These are phyloP conservation scores for Emericellopsis terricola DNA, from an alignment of 495 filamentous ascomycete genomes.

Conservation along the genomic window DNA sequence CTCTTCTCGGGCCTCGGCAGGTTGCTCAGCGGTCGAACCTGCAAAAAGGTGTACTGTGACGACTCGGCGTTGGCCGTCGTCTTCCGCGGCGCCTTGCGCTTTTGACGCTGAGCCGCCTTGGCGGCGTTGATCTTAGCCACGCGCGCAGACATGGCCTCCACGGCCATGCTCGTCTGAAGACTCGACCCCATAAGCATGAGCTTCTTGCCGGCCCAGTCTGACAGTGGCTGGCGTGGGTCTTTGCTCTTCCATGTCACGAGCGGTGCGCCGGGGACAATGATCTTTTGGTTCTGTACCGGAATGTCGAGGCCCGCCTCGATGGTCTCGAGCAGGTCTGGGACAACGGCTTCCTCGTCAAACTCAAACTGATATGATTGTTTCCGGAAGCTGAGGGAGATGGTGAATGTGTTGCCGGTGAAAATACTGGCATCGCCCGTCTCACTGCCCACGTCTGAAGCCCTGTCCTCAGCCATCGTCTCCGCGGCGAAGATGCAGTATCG, in stretches of 20 bases:
- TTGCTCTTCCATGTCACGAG: constrained; percentile 38
- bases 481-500: constrained; percentile 3
- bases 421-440: constrained; percentile 6
- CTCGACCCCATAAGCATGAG: constrained; percentile 46
- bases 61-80: constrained; percentile 22
- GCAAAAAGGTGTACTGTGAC: constrained; percentile 62
- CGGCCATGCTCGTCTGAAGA: constrained; percentile 27
- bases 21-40: constrained; percentile 55
- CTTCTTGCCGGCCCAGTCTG: constrained; percentile 34
- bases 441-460: constrained; percentile 6
- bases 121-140: constrained; percentile 19
- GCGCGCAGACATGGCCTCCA: constrained; percentile 21
- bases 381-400: constrained; percentile 39
- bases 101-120: constrained; percentile 18
- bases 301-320: constrained; percentile 41
- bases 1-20: constrained; percentile 56
- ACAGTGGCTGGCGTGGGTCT: constrained; percentile 19
- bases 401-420: constrained; percentile 9
- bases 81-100: constrained; percentile 10
- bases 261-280: constrained; percentile 50
- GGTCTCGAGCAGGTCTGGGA: constrained; percentile 40
- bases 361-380: constrained; percentile 25
- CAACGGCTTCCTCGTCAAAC: constrained; percentile 26
- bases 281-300: constrained; percentile 52
- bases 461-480: constrained; percentile 8